Percentiles rank a stretch among this genome's conserved stretches.
These are phyloP conservation scores for Boletus rex-veris DNA, from an alignment of 768 basidiomycete species.

Conservation along the genomic window DNA sequence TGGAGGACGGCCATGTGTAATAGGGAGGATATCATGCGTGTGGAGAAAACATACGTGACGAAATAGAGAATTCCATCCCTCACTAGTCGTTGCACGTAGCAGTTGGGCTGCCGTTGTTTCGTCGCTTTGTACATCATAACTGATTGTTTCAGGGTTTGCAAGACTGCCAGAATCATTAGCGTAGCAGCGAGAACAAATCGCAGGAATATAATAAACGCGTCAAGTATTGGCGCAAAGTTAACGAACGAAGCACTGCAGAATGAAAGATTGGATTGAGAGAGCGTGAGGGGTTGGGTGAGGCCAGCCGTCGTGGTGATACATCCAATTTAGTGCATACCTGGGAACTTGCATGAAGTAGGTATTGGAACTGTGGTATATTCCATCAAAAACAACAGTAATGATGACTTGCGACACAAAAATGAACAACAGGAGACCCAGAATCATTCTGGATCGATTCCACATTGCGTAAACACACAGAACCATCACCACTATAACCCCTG, in stretches of 20 bases:
- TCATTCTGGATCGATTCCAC: background rate
- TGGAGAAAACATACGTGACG: background rate
- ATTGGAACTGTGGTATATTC: background rate
- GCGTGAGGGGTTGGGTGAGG: too few species aligned
- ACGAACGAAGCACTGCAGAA: background rate
- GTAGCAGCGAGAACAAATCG: background rate
- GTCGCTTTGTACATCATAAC: slow-evolving; percentile 1
- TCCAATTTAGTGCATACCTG: background rate
- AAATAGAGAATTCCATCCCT: slow-evolving; percentile 14
- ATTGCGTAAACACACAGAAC: slow-evolving; percentile 4
- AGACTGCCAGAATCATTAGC: background rate
- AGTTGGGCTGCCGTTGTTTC: slow-evolving; percentile 4
- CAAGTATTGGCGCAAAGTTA: background rate
- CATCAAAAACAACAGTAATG: background rate
- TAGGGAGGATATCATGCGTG: too few species aligned
- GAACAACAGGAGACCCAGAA: background rate
- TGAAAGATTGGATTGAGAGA: background rate
- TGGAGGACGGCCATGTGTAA: too few species aligned
- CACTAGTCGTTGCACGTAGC: background rate
- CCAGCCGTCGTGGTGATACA: background rate
- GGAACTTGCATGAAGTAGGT: background rate
- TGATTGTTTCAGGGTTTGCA: background rate
- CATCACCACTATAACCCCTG: background rate
- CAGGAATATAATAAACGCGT: background rate
- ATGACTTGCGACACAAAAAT: background rate